Base-by-base conservation (phyloP, 2,329 filamentous ascomycete species). In the Trematosphaeria pertusa region DNA sequence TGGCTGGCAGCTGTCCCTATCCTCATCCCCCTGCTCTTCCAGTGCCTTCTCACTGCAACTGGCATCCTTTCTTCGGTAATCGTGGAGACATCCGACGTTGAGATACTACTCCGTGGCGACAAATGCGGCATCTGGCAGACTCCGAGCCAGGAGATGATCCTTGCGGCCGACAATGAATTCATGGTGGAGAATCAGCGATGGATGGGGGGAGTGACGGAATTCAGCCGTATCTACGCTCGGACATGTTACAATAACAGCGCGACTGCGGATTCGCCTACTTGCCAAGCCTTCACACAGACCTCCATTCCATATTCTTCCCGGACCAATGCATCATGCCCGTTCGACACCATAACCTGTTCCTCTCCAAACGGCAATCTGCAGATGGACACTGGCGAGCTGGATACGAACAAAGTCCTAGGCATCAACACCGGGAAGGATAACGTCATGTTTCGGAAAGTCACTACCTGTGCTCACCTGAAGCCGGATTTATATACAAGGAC, bases 61-160 rank as follows among this genome's bases (percentile, higher is more conserved):
- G 48, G 44, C 30, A 45, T 52, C 15, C 28, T 52, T 12, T 43
- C 48, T 20, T 52, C 48, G 3, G 18, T 19, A 12, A 35, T 52
- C 11, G 37, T 48, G 34, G 48, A 52, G 8, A 42, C 48, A 2
- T 36, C 32, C 10, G 28, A 48, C 6, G 35, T 48, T 5, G 31
- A 44, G 5, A 30, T 52, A 6, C 21, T 52, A n/a, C 17, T 52
- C 3, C 22, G 35, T 4, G 43, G 37, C n/a, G 36, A 41, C 10
- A 33, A 52, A 11, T 48, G 48, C 18, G 48, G 48, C n/a, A 32
- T 50, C 7, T 50, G 48, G 48, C 11, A 46, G 22, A 31, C 35
- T 9, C 36, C 43, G n/a, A n/a, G n/a, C n/a, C n/a, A n/a, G 8
- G 36, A 50, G 4, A 46, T 37, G 14, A 28, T 43, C 31, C 21